Evolutionary conservation across 1,284 basidiomycete genomes (phyloP).

Genomic region (Leccinum subrobustum): DNA sequence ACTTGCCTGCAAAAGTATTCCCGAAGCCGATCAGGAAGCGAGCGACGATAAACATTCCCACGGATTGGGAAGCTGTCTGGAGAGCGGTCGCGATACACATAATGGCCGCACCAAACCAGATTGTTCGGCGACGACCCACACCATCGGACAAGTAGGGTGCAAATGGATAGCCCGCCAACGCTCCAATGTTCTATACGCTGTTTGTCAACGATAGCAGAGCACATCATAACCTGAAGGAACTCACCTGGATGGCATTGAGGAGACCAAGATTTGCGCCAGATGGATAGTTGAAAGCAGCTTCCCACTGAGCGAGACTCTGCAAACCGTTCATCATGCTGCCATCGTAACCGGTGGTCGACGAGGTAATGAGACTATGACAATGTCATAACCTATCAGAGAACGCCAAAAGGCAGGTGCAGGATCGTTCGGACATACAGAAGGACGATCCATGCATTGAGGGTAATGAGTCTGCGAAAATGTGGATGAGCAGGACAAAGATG

Average conservation of each 20-base stretch:
- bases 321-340: background rate
- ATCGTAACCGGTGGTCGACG: background rate
- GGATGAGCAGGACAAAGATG: background rate
- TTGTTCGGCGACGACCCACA: slow-evolving; percentile 59
- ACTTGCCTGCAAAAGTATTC: slow-evolving; percentile 63
- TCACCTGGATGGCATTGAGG: background rate
- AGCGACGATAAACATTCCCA: slow-evolving; percentile 81
- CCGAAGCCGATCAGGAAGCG: slow-evolving; percentile 83
- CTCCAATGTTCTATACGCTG: slow-evolving; percentile 53
- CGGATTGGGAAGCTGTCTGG: slow-evolving; percentile 67
- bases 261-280: background rate
- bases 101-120: slow-evolving; percentile 62
- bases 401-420: background rate
- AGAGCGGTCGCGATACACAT: slow-evolving; percentile 67
- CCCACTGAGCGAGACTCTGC: background rate
- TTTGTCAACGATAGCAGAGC: slow-evolving; percentile 1
- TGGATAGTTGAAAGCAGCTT: background rate
- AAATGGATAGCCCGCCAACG: slow-evolving; percentile 65
- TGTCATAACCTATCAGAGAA: background rate
- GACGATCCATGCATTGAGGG: background rate
- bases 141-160: slow-evolving; percentile 71
- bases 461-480: background rate
- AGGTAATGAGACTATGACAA: background rate
- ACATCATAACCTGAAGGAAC: background rate
- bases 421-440: background rate